phyloP scores from a whole-genome alignment of 208 protist genomes.

The Endotrypanum monterogeii region DNA sequence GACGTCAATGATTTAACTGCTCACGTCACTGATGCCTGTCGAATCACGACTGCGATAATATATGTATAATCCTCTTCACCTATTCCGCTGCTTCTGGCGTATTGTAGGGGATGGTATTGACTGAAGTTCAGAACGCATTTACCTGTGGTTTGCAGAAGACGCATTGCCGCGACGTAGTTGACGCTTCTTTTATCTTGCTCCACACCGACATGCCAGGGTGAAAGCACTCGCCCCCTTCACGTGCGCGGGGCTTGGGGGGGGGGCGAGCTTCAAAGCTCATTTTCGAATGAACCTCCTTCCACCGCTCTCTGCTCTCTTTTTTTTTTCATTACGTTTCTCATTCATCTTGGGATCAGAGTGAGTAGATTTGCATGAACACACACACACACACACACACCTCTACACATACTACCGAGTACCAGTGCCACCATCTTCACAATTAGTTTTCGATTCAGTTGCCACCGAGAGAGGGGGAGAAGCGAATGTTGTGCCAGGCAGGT shows the following conservation, averaged over 20 bases:
- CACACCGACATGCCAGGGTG: neutral
- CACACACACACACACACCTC: constrained; percentile 3
- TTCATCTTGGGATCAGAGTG: neutral
- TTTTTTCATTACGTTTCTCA: neutral
- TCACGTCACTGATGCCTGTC: neutral
- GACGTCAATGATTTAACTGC: neutral
- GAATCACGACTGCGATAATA: no score
- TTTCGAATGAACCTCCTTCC: neutral
- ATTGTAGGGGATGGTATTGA: neutral
- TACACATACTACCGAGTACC: neutral
- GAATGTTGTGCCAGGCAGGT: constrained; percentile 52
- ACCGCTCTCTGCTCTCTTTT: neutral
- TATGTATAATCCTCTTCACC: no score
- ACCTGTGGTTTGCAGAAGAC: neutral
- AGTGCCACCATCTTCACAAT: neutral
- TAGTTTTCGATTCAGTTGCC: neutral
- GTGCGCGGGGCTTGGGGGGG: neutral
- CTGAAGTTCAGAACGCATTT: neutral
- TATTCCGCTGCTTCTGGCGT: neutral
- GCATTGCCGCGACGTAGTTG: neutral
- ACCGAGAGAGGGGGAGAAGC: neutral
- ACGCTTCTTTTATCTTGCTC: neutral
- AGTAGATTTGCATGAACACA: neutral
- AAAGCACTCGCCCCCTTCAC: neutral
- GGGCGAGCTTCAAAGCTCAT: neutral